Base-by-base conservation (phyloP, 805 yeast genomes). In the Lipomyces starkeyi region DNA sequence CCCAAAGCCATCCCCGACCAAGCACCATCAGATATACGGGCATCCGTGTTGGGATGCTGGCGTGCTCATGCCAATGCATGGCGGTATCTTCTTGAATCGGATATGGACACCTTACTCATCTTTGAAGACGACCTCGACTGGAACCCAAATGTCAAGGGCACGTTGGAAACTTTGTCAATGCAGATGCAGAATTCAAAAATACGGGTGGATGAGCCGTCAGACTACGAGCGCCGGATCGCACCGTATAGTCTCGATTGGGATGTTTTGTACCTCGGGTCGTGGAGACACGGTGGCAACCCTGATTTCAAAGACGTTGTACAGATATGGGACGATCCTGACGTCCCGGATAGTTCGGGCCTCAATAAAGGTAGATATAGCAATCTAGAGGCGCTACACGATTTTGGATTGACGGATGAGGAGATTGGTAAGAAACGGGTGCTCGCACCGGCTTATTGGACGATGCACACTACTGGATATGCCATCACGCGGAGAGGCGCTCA, bases 241-340 rank as follows among this genome's bases (percentile, higher is more conserved):
- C 70, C 70, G 9, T 66, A 66, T 59, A 67, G 65, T 2, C 67
- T 66, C 34, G 70, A 66, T 55, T 66, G 70, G 70, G 70, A 66
- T 32, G 49, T 66, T 40, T 47, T 66, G 32, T 27, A 59, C 20
- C 53, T 66, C 20, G 70, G 70, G 17, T 61, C 58, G 14, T 65
- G 65, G 43, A 52, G 37, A 35, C 62, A 65, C 37, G 60, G 56
- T 2, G 56, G 61, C 55, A 65, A 65, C 11, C 59, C 62, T 14
- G 57, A 65, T 43, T 56, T 65, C 22, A 49, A 40, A 8, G 65
- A 62, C 27, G 27, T 65, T 14, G 14, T 55, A 13, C 62, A 57
- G n/a, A 53, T 34, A 20, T 65, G 59, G 56, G 55, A 65, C 47
- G 68, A 65, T 40, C 59, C 56, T 6, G 43, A 54, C 25, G 65